These are phyloP conservation scores for Maudiozyma turicensis DNA, from an alignment of 805 yeast genomes.

Conservation along the genomic window DNA sequence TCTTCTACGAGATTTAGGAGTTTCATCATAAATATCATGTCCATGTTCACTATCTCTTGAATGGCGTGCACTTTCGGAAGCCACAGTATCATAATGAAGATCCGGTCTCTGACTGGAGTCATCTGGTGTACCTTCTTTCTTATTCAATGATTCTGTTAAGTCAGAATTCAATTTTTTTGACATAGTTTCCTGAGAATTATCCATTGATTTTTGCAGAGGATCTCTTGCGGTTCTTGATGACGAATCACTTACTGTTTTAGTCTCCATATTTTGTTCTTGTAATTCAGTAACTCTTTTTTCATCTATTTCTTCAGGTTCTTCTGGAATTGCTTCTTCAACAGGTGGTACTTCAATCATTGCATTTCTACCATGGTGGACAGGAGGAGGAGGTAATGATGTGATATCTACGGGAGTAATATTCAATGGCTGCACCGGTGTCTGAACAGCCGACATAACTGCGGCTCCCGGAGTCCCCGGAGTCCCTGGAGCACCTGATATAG, in stretches of 20 bases:
- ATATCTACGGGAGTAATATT: constrained; percentile 11
- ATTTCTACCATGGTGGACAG: constrained; percentile 17
- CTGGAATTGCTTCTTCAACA: neutral
- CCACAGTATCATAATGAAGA: too few species aligned
- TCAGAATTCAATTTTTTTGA: too few species aligned
- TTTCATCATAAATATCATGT: neutral
- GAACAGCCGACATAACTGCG: neutral
- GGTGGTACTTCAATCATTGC: neutral
- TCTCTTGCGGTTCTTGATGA: too few species aligned
- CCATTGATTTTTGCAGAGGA: too few species aligned
- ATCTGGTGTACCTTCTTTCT: too few species aligned
- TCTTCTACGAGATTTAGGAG: neutral
- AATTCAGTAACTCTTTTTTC: neutral
- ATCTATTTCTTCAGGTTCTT: neutral
- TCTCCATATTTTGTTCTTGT: neutral
- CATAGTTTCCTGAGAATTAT: too few species aligned
- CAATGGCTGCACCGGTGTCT: constrained; percentile 4
- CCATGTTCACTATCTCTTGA: neutral
- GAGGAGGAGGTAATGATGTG: constrained; percentile 19
- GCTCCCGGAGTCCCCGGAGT: neutral
- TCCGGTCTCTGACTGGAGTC: too few species aligned
- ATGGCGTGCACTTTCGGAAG: neutral
- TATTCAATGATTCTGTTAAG: too few species aligned
- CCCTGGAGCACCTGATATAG: too few species aligned
- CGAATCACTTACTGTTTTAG: neutral